Evolutionary conservation across 2,329 filamentous ascomycete species (phyloP).

Genomic region (Aureobasidium sp.): DNA sequence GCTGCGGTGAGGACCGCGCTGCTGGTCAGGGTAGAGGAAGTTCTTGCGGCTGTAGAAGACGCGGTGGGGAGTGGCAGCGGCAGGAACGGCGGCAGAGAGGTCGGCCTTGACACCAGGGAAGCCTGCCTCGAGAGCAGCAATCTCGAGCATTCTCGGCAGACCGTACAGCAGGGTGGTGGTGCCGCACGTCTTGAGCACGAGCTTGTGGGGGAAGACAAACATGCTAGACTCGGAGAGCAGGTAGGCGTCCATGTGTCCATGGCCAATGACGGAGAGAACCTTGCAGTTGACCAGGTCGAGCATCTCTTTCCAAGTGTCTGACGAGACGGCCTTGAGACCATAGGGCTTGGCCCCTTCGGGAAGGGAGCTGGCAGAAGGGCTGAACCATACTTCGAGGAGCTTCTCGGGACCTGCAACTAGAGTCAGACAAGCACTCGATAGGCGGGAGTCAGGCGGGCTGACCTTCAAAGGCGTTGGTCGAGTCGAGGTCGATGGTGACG

Average conservation of each 20-base stretch:
- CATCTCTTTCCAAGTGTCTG: constrained; percentile 91
- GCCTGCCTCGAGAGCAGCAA: constrained; percentile 80
- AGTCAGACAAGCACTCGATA: neutral
- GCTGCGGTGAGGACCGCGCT: constrained; percentile 89
- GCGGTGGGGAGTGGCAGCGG: constrained; percentile 81
- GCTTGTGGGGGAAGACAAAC: constrained; percentile 99
- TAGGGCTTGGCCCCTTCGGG: constrained; percentile 62
- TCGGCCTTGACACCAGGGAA: constrained; percentile 73
- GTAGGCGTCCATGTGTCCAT: constrained; percentile 92
- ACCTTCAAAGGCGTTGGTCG: constrained; percentile 88
- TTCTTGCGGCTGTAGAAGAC: constrained; percentile 99
- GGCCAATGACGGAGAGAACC: constrained; percentile 87
- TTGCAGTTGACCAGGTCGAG: constrained; percentile 98
- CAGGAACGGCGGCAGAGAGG: constrained; percentile 58
- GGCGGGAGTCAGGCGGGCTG: neutral
- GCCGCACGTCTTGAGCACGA: constrained; percentile 96
- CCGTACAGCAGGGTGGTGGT: constrained; percentile 90
- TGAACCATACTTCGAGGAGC: constrained; percentile 97
- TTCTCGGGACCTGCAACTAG: constrained; percentile 66
- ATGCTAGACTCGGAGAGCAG: constrained; percentile 98
- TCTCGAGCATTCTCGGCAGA: constrained; percentile 83
- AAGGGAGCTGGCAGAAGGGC: constrained; percentile 66
- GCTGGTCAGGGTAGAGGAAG: constrained; percentile 90
- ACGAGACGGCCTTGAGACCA: constrained; percentile 78
- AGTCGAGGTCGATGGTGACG: constrained; percentile 87